phyloP scores from a whole-genome alignment of 164 flowering plant genomes.

The Stephania yunnanensis region DNA sequence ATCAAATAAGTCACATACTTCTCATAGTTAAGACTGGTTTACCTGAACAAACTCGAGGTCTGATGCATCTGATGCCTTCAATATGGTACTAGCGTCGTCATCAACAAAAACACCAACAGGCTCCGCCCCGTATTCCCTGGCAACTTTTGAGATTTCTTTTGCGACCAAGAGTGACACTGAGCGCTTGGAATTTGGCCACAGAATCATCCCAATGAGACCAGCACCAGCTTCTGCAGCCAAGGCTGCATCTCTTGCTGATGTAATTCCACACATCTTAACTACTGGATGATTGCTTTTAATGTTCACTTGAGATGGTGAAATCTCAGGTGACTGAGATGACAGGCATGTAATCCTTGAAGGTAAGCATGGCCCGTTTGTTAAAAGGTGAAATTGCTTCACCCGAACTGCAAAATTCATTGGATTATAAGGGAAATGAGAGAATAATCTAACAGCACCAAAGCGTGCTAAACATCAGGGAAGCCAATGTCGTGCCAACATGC shows the following conservation, averaged over 20 bases:
- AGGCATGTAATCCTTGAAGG: slow-evolving; percentile 3
- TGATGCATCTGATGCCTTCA: slow-evolving; percentile 54
- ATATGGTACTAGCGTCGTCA: slow-evolving; percentile 69
- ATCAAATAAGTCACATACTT: slow-evolving; percentile 1
- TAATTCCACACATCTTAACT: slow-evolving; percentile 92
- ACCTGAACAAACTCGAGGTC: slow-evolving; percentile 83
- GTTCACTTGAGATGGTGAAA: slow-evolving; percentile 12
- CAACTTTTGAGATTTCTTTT: slow-evolving; percentile 76
- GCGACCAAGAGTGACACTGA: slow-evolving; percentile 69
- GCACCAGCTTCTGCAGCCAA: slow-evolving; percentile 33
- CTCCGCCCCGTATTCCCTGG: slow-evolving; percentile 64
- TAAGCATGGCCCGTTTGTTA: not conserved
- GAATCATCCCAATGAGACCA: slow-evolving; percentile 77
- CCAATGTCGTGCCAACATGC: no score
- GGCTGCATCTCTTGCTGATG: slow-evolving; percentile 34
- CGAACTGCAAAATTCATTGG: slow-evolving; percentile 18
- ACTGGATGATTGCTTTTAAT: slow-evolving; percentile 16
- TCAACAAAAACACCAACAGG: slow-evolving; percentile 98
- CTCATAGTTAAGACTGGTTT: not conserved
- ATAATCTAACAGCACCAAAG: slow-evolving; percentile 1
- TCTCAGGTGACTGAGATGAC: slow-evolving; percentile 10
- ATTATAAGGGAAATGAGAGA: not conserved
- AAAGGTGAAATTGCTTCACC: slow-evolving; percentile 4
- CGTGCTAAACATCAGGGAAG: no score
- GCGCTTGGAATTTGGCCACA: slow-evolving; percentile 95